These are phyloP conservation scores for Globisporangium ultimum DNA, from an alignment of 352 stramenopile genomes.

Conservation along the genomic window DNA sequence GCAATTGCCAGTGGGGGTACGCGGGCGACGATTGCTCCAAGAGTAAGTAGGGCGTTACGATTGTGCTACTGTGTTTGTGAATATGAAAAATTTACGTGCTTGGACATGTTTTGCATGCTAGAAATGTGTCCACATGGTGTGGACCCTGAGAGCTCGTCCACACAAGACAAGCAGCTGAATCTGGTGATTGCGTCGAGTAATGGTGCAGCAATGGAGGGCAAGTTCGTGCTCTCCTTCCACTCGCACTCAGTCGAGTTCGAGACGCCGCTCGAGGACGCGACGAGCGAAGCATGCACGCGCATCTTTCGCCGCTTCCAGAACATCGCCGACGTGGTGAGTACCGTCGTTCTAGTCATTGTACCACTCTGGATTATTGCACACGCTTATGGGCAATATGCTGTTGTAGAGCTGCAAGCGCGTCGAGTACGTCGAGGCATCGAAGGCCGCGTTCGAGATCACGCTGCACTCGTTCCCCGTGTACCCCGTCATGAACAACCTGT, in stretches of 20 bases:
- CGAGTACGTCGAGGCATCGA: slow-evolving; percentile 25
- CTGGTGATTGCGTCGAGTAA: slow-evolving; percentile 27
- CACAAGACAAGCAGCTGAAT: slow-evolving; percentile 50
- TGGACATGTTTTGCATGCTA: slow-evolving; percentile 13
- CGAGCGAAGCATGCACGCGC: slow-evolving; percentile 47
- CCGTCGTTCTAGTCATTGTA: too few relatives aligned
- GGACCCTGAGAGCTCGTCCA: slow-evolving; percentile 37
- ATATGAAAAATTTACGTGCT: not conserved
- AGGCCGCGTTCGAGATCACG: slow-evolving; percentile 50
- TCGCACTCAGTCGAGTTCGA: slow-evolving; percentile 71
- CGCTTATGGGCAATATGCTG: not conserved
- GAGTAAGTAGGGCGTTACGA: slow-evolving; percentile 27
- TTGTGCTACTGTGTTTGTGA: too few relatives aligned
- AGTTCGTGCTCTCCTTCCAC: slow-evolving; percentile 60
- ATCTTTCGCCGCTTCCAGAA: slow-evolving; percentile 75
- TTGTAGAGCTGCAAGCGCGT: slow-evolving; percentile 36
- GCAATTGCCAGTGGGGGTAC: slow-evolving; percentile 80
- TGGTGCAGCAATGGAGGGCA: slow-evolving; percentile 25
- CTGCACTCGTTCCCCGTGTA: slow-evolving; percentile 63
- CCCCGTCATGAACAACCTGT: slow-evolving; percentile 81
- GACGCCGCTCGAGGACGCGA: slow-evolving; percentile 42
- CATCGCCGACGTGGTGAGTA: slow-evolving; percentile 48
- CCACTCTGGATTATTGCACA: too few relatives aligned
- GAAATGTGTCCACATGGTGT: slow-evolving; percentile 72
- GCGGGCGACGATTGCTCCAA: slow-evolving; percentile 51